These are phyloP conservation scores for Nemania sp. DNA, from an alignment of 2,329 filamentous ascomycete genomes.

Conservation along the genomic window DNA sequence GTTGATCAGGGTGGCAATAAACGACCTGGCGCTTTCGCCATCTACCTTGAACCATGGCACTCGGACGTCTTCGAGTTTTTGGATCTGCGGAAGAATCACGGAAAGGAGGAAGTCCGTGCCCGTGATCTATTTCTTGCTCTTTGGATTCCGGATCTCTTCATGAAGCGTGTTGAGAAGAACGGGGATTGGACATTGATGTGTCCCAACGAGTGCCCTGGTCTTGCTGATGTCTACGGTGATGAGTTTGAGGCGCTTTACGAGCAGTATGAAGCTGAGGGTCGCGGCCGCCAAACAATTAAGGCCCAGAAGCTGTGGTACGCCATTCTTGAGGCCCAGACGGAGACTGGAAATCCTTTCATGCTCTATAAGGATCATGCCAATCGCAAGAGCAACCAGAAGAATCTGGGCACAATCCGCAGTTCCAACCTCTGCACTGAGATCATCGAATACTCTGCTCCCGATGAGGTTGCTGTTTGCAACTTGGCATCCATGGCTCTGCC, in stretches of 20 bases:
- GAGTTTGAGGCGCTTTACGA: conserved; percentile 96
- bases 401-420: conserved; percentile 95
- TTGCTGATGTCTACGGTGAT: conserved; percentile 95
- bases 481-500: conserved; percentile 92
- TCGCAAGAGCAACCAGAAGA: conserved; percentile 99
- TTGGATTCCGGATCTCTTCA: conserved; percentile 99
- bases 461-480: conserved; percentile 99
- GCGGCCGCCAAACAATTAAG: conserved; percentile 88
- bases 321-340: conserved; percentile 95
- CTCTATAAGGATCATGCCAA: conserved; percentile 99
- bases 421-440: conserved; percentile 99
- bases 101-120: conserved; percentile 96
- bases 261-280: conserved; percentile 85
- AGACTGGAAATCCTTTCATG: conserved; percentile 99
- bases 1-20: conserved; percentile 99
- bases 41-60: conserved; percentile 99
- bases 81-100: conserved; percentile 98
- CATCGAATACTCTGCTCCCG: conserved; percentile 93
- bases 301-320: conserved; percentile 99
- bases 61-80: conserved; percentile 97
- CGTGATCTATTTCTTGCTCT: conserved; percentile 97
- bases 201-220: conserved; percentile 91
- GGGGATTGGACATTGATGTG: conserved; percentile 98
- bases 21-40: conserved; percentile 95
- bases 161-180: conserved; percentile 99